These are phyloP conservation scores for Venturia aucupariae DNA, from an alignment of 2,329 filamentous ascomycete species.

Conservation along the genomic window DNA sequence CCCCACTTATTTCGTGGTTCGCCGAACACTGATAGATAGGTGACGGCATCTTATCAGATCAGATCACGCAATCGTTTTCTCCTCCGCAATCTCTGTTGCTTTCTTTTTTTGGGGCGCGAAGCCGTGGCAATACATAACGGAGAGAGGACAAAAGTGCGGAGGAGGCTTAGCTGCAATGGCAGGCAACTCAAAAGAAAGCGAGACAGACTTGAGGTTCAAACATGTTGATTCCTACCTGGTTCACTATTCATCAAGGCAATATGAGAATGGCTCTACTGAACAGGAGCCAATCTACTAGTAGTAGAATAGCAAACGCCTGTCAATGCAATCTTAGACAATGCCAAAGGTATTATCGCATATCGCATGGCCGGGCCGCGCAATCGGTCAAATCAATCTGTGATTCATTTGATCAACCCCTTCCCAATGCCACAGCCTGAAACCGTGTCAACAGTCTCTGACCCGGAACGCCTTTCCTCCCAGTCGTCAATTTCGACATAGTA, in stretches of 20 bases:
- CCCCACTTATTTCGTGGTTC: background rate
- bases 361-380: background rate
- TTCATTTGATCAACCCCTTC: background rate
- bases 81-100: too few relatives aligned
- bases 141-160: background rate
- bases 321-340: background rate
- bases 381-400: background rate
- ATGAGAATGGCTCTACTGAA: constrained; percentile 2
- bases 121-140: too few relatives aligned
- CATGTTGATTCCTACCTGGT: background rate
- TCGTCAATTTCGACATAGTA: constrained; percentile 3
- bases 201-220: background rate
- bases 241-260: background rate
- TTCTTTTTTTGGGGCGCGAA: background rate
- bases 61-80: background rate
- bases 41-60: background rate
- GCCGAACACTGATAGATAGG: background rate
- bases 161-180: background rate
- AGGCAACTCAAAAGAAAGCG: too few relatives aligned
- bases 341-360: background rate
- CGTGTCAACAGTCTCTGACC: background rate
- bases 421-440: constrained; percentile 5
- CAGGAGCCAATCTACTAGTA: background rate
- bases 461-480: constrained; percentile 6
- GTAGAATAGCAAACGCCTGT: background rate